phyloP scores from a whole-genome alignment of 345 rosid species.

The Psidium friedrichsthalianum region DNA sequence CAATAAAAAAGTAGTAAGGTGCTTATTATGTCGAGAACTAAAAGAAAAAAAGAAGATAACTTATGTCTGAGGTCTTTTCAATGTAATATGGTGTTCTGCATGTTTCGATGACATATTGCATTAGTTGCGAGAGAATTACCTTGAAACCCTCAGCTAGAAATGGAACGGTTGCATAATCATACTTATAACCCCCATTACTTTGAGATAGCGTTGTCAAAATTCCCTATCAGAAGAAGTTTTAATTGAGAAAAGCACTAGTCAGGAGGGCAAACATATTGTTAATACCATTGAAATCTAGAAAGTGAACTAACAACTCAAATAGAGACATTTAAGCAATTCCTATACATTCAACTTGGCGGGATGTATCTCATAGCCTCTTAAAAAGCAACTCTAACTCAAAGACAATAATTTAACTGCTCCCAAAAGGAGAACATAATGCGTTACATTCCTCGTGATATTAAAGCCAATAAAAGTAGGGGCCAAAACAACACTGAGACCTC shows the following conservation, averaged over 20 bases:
- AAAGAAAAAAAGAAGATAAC: not conserved
- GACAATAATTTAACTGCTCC: not conserved
- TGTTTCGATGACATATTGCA: not conserved
- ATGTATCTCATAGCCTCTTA: not conserved
- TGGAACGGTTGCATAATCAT: constrained; percentile 92
- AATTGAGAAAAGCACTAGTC: not conserved
- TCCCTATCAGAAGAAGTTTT: constrained; percentile 33
- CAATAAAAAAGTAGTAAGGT: not conserved
- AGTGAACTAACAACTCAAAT: not conserved
- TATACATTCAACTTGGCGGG: not conserved
- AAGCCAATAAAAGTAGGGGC: not conserved
- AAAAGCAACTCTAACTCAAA: not conserved
- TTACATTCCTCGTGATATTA: not conserved
- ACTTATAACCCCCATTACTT: constrained; percentile 67
- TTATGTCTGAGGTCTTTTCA: not conserved
- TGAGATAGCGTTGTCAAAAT: constrained; percentile 92
- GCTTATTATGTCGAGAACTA: not conserved
- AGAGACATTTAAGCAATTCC: not conserved
- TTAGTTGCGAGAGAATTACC: constrained; percentile 23
- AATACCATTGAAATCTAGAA: not conserved
- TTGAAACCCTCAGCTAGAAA: constrained; percentile 89
- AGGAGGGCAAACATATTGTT: not conserved
- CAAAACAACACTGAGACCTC: not conserved
- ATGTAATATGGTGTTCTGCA: not conserved
- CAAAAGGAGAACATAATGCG: not conserved